These are phyloP conservation scores for Pluteus cervinus DNA, from an alignment of 768 basidiomycete species.

Conservation along the genomic window DNA sequence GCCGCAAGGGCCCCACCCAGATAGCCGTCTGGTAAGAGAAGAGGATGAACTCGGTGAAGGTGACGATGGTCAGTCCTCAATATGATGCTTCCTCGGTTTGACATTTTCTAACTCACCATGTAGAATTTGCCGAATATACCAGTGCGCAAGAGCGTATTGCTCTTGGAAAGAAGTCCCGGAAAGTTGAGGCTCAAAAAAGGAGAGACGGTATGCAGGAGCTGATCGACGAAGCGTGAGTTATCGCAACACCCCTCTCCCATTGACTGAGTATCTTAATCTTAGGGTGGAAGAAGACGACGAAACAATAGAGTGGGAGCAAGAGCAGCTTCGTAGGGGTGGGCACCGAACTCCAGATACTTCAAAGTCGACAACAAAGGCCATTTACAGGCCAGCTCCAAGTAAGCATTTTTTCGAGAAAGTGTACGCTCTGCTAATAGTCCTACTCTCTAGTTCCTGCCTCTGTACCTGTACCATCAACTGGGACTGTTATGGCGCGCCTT, in stretches of 20 bases:
- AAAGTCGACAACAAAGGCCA: constrained; percentile 38
- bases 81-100: background rate
- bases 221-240: constrained; percentile 73
- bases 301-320: constrained; percentile 78
- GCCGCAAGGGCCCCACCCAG: constrained; percentile 73
- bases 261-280: constrained; percentile 1
- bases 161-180: constrained; percentile 75
- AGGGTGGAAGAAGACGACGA: constrained; percentile 85
- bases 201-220: constrained; percentile 71
- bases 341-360: constrained; percentile 34
- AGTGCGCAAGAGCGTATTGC: constrained; percentile 85
- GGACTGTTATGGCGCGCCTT: constrained; percentile 53
- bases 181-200: constrained; percentile 59
- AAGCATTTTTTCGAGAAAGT: constrained; percentile 14
- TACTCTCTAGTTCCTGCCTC: constrained; percentile 53
- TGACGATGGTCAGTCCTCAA: constrained; percentile 64
- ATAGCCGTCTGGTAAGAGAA: constrained; percentile 75
- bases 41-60: constrained; percentile 87
- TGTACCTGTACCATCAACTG: constrained; percentile 60
- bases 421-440: constrained; percentile 10
- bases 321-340: constrained; percentile 75
- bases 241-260: background rate
- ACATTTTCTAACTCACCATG: constrained; percentile 1
- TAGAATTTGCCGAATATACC: constrained; percentile 85
- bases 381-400: constrained; percentile 74